phyloP scores from a whole-genome alignment of 2,329 filamentous ascomycete species.

The Hypoxylon rubiginosum region DNA sequence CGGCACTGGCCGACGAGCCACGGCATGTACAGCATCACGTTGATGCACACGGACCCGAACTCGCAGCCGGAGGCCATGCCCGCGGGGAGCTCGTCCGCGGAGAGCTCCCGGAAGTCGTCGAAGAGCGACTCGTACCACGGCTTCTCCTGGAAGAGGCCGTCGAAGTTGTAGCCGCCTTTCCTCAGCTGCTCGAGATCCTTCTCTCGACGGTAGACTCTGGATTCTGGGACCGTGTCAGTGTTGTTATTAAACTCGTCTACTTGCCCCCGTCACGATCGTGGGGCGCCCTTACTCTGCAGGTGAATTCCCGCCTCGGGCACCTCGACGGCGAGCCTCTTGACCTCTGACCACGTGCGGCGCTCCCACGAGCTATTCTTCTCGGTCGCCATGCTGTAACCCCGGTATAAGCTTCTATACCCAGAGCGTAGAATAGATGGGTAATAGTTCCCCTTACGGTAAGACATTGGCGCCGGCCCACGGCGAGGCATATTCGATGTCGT shows the following conservation, averaged over 20 bases:
- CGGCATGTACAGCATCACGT: conserved; percentile 87
- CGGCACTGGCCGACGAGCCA: conserved; percentile 87
- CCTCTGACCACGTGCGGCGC: conserved; percentile 49
- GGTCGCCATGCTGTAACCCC: conserved; percentile 45
- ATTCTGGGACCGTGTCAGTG: conserved; percentile 55
- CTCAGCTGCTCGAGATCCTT: conserved; percentile 67
- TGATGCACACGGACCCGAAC: conserved; percentile 92
- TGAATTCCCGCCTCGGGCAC: conserved; percentile 54
- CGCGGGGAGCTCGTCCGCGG: conserved; percentile 68
- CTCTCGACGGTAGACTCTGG: conserved; percentile 65
- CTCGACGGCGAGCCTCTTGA: conserved; percentile 50
- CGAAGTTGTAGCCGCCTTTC: conserved; percentile 67
- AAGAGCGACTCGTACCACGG: conserved; percentile 82
- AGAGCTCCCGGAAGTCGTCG: conserved; percentile 76
- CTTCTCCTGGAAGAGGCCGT: conserved; percentile 74
- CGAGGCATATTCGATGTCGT: conserved; percentile 88
- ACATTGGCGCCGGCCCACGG: conserved; percentile 51
- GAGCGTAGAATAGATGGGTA: not conserved
- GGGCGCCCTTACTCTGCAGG: conserved; percentile 45
- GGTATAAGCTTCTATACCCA: conserved; percentile 17
- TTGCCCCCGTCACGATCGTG: not conserved
- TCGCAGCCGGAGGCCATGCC: conserved; percentile 79
- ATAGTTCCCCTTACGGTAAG: conserved; percentile 47
- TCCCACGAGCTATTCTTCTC: conserved; percentile 50
- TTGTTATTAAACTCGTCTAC: not conserved